Base-by-base conservation (phyloP, 116 monocot genomes). In the Trichopus zeylanicus region DNA sequence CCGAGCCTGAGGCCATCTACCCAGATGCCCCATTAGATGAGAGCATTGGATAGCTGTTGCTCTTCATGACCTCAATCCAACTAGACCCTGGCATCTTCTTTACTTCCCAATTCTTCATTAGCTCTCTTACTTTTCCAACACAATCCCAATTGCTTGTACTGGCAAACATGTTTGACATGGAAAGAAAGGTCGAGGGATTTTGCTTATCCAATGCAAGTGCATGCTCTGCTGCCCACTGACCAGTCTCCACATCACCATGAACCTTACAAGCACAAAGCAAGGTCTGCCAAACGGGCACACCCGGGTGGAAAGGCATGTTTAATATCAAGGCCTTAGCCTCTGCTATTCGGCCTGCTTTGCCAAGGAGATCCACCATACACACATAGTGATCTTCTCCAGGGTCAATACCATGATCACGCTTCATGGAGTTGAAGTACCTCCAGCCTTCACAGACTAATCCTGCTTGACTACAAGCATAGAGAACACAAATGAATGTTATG, bases 361-460 rank as follows among this genome's bases (percentile, higher is more conserved):
- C 83, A 4, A 92, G 76, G 38, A 92, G 73, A 70, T 87, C 79
- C 7, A 92, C 87, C 83, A 92, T 86, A 31, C 92, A 92, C 0
- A 68, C 73, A 65, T 87, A 84, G 56, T 86, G 92, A 72, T 87
- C 92, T 37, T 86, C 92, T 35, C 68, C 81, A 1, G 83, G 92
- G 18, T 48, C 46, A 11, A 92, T 53, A 0, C 73, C 65, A 59
- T 81, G 54, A 56, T 87, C 69, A 7, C 26, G 13, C 1, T 12
- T 19, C 92, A 92, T 92, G 15, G 81, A 72, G 6, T 27, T 25
- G 25, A 92, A 87, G 30, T 71, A 74, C 24, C 55, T 67, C 83
- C 83, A 83, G 0, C 78, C 92, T 67, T 83, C 75, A 8, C 83
- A 78, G 0, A 83, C 54, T 26, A 83, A 71, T 33, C 92, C 87